Base-by-base conservation (phyloP, 345 rosid species). In the Gossypioides kirkii region DNA sequence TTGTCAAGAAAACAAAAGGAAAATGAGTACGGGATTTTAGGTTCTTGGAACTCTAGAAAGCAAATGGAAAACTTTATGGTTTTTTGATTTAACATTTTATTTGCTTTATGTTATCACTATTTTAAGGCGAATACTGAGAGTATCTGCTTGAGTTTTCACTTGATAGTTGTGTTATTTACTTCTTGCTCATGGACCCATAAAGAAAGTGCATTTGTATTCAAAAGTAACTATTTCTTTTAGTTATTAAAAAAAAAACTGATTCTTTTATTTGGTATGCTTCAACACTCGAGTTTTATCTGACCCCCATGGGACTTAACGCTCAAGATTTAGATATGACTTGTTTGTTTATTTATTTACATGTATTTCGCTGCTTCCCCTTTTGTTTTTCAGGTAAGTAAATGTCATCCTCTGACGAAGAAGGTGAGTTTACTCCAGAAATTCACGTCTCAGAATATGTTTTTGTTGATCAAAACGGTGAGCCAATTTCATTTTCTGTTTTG, bases 361-460 rank as follows among this genome's bases (percentile, higher is more conserved):
- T 46, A 14, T 12, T 46, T 46, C 13, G 50, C 50, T 3, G 50
- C 50, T 32, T 5, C 38, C 38, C 38, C 38, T 54, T 55, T 10
- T 69, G 6, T n/a, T 9, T 55, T 38, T 9, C 32, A 71, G 62
- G 32, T 32, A 38, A 56, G 74, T 25, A 32, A 32, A 73, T 86
- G 89, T 76, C 47, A 28, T 79, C 79, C 1, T 85, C 90, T 4
- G 87, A 87, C 12, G 91, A 87, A 49, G 91, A 87, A 77, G 81
- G 81, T 4, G 89, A 85, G 28, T 66, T 75, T 45, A 28, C 77
- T 22, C 81, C 79, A 3, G 70, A 78, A 41, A 49, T 26, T 6
- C 68, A 74, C 22, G 82, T 85, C 25, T 72, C 79, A 0, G 74
- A 74, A 12, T 87, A 85, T 61, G 67, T 76, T 66, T 79, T 85